phyloP scores from a whole-genome alignment of 352 stramenopile species.

The Globisporangium irregulare region DNA sequence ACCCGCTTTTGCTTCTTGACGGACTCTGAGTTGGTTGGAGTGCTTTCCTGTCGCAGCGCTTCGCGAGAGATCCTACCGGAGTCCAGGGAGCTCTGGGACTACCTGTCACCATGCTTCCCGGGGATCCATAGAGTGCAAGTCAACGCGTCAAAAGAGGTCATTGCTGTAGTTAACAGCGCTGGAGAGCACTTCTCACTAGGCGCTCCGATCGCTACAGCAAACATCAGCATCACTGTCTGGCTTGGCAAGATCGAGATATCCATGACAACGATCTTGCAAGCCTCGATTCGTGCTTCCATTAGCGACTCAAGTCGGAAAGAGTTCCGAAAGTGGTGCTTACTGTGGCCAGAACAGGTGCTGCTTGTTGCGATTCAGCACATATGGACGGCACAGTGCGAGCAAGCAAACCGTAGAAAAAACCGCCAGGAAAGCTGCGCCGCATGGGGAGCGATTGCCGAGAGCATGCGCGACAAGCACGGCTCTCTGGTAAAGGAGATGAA shows the following conservation, averaged over 20 bases:
- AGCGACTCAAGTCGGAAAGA: constrained; percentile 70
- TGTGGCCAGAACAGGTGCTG: constrained; percentile 77
- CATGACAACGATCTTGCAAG: constrained; percentile 67
- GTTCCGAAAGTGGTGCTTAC: constrained; percentile 78
- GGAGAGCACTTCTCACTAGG: constrained; percentile 62
- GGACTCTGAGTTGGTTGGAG: constrained; percentile 49
- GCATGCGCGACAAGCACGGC: constrained; percentile 31
- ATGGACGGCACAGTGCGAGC: constrained; percentile 65
- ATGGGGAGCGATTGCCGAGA: constrained; percentile 31
- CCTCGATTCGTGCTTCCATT: constrained; percentile 53
- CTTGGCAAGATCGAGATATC: constrained; percentile 57
- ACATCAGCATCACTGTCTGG: constrained; percentile 41
- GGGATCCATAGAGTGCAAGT: constrained; percentile 43
- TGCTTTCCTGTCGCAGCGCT: constrained; percentile 26
- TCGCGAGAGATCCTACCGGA: constrained; percentile 5
- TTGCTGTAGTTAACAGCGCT: constrained; percentile 39
- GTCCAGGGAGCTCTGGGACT: constrained; percentile 36
- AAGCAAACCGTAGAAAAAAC: constrained; percentile 27
- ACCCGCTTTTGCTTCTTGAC: constrained; percentile 70
- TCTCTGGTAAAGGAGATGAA: constrained; percentile 51
- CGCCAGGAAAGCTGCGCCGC: constrained; percentile 20
- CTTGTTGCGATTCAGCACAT: constrained; percentile 44
- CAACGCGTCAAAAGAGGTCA: constrained; percentile 55
- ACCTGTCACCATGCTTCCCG: constrained; percentile 57
- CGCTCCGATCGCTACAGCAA: constrained; percentile 40